phyloP scores from a whole-genome alignment of 2,329 filamentous ascomycete genomes.

The Aspergillus hortae region DNA sequence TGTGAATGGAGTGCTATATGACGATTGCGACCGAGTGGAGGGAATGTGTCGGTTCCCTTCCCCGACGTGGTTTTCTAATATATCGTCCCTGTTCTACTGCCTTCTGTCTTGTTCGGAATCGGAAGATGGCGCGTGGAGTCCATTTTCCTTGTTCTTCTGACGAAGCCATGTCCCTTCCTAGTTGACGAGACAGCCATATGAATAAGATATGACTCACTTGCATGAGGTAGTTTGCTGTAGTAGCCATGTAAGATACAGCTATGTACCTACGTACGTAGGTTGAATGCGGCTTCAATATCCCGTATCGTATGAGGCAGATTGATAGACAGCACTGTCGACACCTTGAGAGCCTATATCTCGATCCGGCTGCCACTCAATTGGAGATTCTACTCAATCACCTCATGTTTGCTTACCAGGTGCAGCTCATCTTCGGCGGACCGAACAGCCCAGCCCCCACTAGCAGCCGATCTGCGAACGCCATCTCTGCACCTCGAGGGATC shows the following conservation, averaged over 20 bases:
- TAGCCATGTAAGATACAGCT: neutral
- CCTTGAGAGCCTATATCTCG: neutral
- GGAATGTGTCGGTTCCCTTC: conserved; percentile 12
- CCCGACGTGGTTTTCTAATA: conserved; percentile 12
- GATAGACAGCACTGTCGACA: too few species aligned
- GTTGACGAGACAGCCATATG: conserved; percentile 24
- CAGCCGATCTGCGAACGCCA: neutral
- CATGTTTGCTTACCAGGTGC: too few species aligned
- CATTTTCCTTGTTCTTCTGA: conserved; percentile 22
- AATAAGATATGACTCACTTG: conserved; percentile 21
- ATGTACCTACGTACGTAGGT: neutral
- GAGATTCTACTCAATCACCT: too few species aligned
- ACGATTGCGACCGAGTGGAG: conserved; percentile 34
- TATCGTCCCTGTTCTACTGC: conserved; percentile 8
- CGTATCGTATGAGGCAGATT: too few species aligned
- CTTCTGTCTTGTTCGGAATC: conserved; percentile 20
- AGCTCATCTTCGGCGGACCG: neutral
- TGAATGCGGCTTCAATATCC: too few species aligned
- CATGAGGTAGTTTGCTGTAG: conserved; percentile 1
- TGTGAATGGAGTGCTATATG: conserved; percentile 31
- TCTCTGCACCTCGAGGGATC: neutral
- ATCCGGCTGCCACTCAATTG: neutral
- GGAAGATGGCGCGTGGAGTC: conserved; percentile 22
- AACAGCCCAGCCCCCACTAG: neutral
- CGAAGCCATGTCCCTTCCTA: conserved; percentile 20